Evolutionary conservation across 2,329 filamentous ascomycete genomes (phyloP).

Genomic region (Xylaria multiplex): DNA sequence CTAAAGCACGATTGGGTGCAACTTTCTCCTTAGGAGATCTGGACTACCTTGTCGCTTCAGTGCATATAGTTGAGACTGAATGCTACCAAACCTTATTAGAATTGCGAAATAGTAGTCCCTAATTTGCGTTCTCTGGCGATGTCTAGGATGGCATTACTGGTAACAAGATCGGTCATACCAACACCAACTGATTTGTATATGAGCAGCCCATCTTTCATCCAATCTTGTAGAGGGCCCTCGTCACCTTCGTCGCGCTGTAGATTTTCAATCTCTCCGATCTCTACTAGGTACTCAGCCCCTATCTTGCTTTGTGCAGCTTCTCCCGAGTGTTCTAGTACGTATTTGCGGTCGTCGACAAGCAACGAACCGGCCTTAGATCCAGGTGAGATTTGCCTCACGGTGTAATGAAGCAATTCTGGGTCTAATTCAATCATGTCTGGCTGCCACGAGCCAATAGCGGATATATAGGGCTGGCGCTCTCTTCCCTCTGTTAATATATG

Average conservation of each 20-base stretch:
- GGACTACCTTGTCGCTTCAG: too few species aligned
- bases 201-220: conserved; percentile 30
- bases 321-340: conserved; percentile 30
- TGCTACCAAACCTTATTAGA: conserved; percentile 2
- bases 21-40: too few species aligned
- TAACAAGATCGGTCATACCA: conserved; percentile 34
- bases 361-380: conserved; percentile 25
- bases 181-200: conserved; percentile 36
- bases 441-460: conserved; percentile 36
- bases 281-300: conserved; percentile 12
- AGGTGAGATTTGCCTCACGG: not conserved
- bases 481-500: conserved; percentile 13
- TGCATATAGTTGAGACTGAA: not conserved
- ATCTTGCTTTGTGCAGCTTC: conserved; percentile 27
- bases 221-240: not conserved
- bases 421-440: conserved; percentile 37
- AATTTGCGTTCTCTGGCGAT: conserved; percentile 28
- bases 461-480: conserved; percentile 30
- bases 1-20: too few species aligned
- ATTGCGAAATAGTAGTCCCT: conserved; percentile 27
- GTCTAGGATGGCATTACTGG: conserved; percentile 32
- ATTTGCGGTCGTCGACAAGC: conserved; percentile 33
- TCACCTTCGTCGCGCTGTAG: not conserved
- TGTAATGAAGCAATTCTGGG: conserved; percentile 17
- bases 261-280: conserved; percentile 28